Conservation (phyloP, 345 rosid species). For the Salix udensis region DNA sequence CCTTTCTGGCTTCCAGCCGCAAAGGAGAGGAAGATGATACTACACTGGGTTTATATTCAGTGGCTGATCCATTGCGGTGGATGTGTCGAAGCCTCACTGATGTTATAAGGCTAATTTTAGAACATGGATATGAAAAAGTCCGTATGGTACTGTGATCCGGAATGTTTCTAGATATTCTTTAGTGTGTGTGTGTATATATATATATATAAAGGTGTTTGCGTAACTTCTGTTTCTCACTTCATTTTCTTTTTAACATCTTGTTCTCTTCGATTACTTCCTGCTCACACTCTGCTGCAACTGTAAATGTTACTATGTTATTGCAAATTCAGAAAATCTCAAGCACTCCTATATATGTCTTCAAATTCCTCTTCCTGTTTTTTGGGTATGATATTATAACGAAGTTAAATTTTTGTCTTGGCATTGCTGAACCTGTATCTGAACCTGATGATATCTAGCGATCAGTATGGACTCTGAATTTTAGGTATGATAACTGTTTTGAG, state of each 20-base stretch:
- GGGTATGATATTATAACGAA: neutral
- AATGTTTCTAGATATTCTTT: constrained; percentile 28
- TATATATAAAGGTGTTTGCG: constrained; percentile 35
- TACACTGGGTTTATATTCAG: constrained; percentile 28
- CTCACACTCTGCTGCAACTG: constrained; percentile 22
- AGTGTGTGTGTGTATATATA: neutral
- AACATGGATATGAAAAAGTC: constrained; percentile 36
- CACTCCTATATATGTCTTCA: neutral
- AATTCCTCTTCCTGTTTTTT: neutral
- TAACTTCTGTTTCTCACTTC: neutral
- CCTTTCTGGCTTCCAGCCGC: constrained; percentile 25
- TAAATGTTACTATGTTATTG: constrained; percentile 21
- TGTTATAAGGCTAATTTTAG: constrained; percentile 43
- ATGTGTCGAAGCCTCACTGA: constrained; percentile 28
- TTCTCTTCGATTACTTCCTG: neutral
- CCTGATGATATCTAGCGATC: neutral
- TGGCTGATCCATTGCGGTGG: constrained; percentile 25
- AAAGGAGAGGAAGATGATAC: constrained; percentile 30
- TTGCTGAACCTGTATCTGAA: neutral
- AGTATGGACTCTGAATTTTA: neutral
- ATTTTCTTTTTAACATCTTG: neutral
- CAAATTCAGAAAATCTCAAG: neutral
- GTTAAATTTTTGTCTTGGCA: neutral
- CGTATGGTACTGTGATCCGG: constrained; percentile 26
- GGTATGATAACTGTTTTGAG: neutral